Evolutionary conservation across 208 protist genomes (phyloP), one percentile per base, ranked within the genome.

Genomic region (Acanthamoeba castellanii): DNA sequence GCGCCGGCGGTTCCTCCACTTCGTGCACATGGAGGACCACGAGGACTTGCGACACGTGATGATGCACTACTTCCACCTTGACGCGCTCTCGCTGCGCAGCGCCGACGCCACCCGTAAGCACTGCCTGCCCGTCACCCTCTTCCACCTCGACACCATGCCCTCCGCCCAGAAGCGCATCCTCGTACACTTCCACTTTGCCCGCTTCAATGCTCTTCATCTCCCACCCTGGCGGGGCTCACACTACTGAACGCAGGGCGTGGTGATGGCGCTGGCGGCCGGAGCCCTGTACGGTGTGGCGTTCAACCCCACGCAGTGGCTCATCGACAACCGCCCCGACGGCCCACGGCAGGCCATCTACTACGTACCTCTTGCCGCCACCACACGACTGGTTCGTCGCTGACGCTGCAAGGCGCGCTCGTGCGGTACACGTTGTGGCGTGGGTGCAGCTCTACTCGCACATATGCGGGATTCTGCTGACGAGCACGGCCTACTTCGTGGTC

Each of bases 111-210:
- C 8, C 3, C 45, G 25, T 0, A 84, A 32, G 74, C 74, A 84
- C 42, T 84, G 74, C 42, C 34, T 84, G 18, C 74, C 74, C 45
- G 27, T 84, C 74, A 84, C 74, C 45, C 42, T 84, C 18, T 84
- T 84, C 42, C 74, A 84, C 74, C 74, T 84, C 74, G 74, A 84
- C 74, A 52, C 74, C 74, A 84, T 84, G 74, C 74, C 74, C 45
- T 30, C 74, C 6, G 42, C 42, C 18, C 74, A 57, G 74, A 84
- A 84, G 74, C 74, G 74, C 34, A 84, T 84, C 34, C 42, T 84
- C 74, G 74, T 84, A 84, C 74, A 0, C 37, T 2, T 30, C 37
- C 37, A 6, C 37, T 27, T 45, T 42, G 34, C 37, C 30, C 32
- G 9, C 66, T 42, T 5, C 3, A 6, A 30, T 20, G 27, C 3